These are phyloP conservation scores for Sphaerulina musiva DNA, from an alignment of 2,329 filamentous ascomycete species.

Conservation along the genomic window DNA sequence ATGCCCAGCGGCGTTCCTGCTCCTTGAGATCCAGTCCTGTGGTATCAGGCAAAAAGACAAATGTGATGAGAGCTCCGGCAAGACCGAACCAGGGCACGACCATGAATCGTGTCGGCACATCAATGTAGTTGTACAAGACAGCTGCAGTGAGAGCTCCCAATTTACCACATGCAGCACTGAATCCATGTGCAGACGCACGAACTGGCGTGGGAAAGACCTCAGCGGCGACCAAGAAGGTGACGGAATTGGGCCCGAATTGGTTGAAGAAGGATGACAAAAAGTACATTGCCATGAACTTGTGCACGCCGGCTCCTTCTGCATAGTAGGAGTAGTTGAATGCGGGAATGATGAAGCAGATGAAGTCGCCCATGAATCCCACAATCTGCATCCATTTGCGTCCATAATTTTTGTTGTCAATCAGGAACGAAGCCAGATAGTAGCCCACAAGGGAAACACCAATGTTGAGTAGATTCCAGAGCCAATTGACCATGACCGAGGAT, in stretches of 20 bases:
- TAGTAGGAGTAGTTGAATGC: slow-evolving; percentile 86
- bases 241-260: slow-evolving; percentile 93
- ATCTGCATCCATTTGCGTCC: slow-evolving; percentile 96
- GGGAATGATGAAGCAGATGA: slow-evolving; percentile 87
- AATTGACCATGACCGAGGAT: slow-evolving; percentile 69
- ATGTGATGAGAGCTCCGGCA: slow-evolving; percentile 74
- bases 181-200: slow-evolving; percentile 86
- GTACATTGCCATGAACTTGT: slow-evolving; percentile 96
- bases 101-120: slow-evolving; percentile 75
- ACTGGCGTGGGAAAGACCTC: slow-evolving; percentile 95
- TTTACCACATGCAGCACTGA: slow-evolving; percentile 89
- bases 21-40: slow-evolving; percentile 95
- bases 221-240: slow-evolving; percentile 91
- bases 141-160: slow-evolving; percentile 78
- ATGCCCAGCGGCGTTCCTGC: slow-evolving; percentile 88
- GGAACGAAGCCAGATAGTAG: slow-evolving; percentile 81
- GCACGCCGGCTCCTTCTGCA: slow-evolving; percentile 62
- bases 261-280: slow-evolving; percentile 98
- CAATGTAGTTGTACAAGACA: slow-evolving; percentile 92
- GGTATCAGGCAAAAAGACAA: slow-evolving; percentile 87
- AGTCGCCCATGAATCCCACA: slow-evolving; percentile 84
- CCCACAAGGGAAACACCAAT: slow-evolving; percentile 76
- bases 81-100: slow-evolving; percentile 95
- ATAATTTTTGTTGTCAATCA: slow-evolving; percentile 95
- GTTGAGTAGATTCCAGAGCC: slow-evolving; percentile 92